Evolutionary conservation across 1,284 basidiomycete genomes (phyloP).

Genomic region (Fistulinella staudtii): DNA sequence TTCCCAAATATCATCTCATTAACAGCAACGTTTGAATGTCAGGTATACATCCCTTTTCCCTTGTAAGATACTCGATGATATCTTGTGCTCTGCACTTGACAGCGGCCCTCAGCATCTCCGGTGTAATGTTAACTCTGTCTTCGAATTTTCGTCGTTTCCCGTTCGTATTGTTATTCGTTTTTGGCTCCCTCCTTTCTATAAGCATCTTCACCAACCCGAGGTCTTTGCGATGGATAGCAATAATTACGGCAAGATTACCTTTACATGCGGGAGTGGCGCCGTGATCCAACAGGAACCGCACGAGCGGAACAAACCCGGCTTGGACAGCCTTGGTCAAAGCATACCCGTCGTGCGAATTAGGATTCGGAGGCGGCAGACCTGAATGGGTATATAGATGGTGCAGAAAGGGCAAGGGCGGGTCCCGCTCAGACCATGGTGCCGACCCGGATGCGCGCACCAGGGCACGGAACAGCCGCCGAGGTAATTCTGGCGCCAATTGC

Average conservation of each 20-base stretch:
- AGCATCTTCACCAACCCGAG: slow-evolving; percentile 67
- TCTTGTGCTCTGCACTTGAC: slow-evolving; percentile 60
- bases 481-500: slow-evolving; percentile 41
- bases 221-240: slow-evolving; percentile 72
- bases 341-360: slow-evolving; percentile 71
- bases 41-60: slow-evolving; percentile 73
- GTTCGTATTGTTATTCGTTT: slow-evolving; percentile 17
- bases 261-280: slow-evolving; percentile 68
- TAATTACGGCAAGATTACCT: slow-evolving; percentile 58
- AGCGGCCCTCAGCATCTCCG: slow-evolving; percentile 60
- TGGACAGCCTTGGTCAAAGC: slow-evolving; percentile 74
- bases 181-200: slow-evolving; percentile 52
- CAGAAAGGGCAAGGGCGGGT: slow-evolving; percentile 61
- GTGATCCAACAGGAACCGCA: slow-evolving; percentile 64
- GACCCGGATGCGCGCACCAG: slow-evolving; percentile 32
- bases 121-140: slow-evolving; percentile 56
- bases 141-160: slow-evolving; percentile 52
- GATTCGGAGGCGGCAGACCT: slow-evolving; percentile 39
- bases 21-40: slow-evolving; percentile 62
- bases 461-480: slow-evolving; percentile 57
- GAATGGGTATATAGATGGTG: slow-evolving; percentile 48
- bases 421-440: slow-evolving; percentile 38
- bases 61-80: slow-evolving; percentile 68
- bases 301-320: slow-evolving; percentile 56
- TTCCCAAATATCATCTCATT: slow-evolving; percentile 31